A percentile compares a stretch with the other conserved stretches of the same genome.
Evolutionary conservation across 345 rosid species (phyloP).

Genomic region (Euphorbia pulcherrima): DNA sequence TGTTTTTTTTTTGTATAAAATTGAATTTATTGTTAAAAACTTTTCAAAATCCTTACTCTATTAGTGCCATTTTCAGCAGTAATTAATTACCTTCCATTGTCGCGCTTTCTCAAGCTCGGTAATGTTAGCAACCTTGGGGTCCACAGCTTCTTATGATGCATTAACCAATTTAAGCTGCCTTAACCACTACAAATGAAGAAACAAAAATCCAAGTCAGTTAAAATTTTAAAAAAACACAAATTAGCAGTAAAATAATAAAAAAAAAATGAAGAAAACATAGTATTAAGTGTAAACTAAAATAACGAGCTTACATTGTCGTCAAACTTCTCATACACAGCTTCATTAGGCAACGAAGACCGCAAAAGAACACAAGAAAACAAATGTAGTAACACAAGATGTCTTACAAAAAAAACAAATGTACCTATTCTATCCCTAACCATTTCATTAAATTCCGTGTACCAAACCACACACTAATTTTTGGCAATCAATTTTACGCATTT

Average conservation of each 20-base stretch:
- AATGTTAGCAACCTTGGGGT: constrained; percentile 90
- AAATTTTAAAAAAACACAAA: not conserved
- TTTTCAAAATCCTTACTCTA: too few species aligned
- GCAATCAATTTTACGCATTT: too few species aligned
- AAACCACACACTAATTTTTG: too few species aligned
- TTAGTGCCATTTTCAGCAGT: too few species aligned
- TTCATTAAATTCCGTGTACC: too few species aligned
- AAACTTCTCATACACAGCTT: constrained; percentile 76
- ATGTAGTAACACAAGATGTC: not conserved
- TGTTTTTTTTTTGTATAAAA: too few species aligned
- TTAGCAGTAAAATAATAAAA: not conserved
- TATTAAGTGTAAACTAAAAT: not conserved
- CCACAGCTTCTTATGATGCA: constrained; percentile 80
- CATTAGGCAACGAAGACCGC: constrained; percentile 88
- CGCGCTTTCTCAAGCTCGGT: constrained; percentile 95
- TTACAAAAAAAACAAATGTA: too few species aligned
- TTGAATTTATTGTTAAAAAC: too few species aligned
- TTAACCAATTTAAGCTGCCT: constrained; percentile 95
- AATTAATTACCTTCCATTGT: constrained; percentile 79
- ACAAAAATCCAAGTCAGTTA: too few species aligned
- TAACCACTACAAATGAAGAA: constrained; percentile 96
- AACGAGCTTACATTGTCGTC: constrained; percentile 53
- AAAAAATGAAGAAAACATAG: too few species aligned
- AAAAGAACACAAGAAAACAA: constrained; percentile 4
- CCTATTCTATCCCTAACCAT: too few species aligned